Evolutionary conservation across 192 early-diverging fungal genomes (phyloP).

Genomic region (Mortierella antarctica): DNA sequence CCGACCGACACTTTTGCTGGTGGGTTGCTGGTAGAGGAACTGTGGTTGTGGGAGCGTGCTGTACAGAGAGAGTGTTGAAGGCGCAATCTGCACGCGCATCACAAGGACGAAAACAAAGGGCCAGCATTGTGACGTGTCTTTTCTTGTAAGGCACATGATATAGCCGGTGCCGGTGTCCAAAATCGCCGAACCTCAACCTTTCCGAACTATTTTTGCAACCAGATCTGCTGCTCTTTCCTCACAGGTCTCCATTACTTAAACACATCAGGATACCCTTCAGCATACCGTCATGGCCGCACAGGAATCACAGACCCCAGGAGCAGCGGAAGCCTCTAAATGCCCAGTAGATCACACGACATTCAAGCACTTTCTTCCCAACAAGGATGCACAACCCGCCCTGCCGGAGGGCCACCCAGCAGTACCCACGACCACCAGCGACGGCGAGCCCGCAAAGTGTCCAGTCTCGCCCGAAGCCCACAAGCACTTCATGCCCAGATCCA

Average conservation of each 20-base stretch:
- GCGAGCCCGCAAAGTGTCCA: conserved; percentile 59
- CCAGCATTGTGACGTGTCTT: conserved; percentile 16
- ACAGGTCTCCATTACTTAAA: not conserved
- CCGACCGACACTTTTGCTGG: not conserved
- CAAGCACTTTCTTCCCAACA: conserved; percentile 59
- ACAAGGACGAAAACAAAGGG: not conserved
- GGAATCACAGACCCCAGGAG: conserved; percentile 20
- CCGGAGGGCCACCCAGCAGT: conserved; percentile 51
- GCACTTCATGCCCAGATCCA: conserved; percentile 56
- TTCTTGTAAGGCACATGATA: not conserved
- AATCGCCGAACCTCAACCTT: not conserved
- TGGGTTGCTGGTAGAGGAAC: not conserved
- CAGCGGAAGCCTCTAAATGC: conserved; percentile 52
- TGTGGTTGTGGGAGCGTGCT: not conserved
- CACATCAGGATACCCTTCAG: not conserved
- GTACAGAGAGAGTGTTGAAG: not conserved
- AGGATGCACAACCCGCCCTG: conserved; percentile 16
- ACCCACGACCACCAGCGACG: conserved; percentile 17
- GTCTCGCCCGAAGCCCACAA: conserved; percentile 66
- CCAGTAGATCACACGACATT: conserved; percentile 68
- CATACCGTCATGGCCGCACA: conserved; percentile 16
- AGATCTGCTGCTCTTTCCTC: not conserved
- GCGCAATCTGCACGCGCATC: not conserved
- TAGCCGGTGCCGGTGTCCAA: too few species aligned
- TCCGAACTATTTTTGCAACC: not conserved